Conservation (phyloP, 108 stramenopile genomes). For the Halocafeteria seosinensis region DNA sequence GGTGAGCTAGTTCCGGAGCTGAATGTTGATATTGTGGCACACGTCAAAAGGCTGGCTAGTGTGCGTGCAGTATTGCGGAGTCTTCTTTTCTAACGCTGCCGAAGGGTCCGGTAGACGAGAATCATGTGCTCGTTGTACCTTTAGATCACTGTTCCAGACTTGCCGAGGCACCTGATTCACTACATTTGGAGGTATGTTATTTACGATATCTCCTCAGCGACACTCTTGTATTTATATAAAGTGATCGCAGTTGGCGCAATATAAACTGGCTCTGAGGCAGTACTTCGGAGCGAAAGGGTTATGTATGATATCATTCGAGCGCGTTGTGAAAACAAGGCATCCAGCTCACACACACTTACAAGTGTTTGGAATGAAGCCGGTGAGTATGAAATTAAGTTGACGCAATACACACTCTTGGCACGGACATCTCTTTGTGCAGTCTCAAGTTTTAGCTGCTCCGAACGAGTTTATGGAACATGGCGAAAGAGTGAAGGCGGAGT, state of each 20-base stretch:
- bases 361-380: slow-evolving; percentile 31
- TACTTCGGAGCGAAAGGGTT: slow-evolving; percentile 28
- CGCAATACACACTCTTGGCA: slow-evolving; percentile 36
- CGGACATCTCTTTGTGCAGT: too few relatives aligned
- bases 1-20: too few relatives aligned
- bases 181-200: slow-evolving; percentile 26
- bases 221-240: too few relatives aligned
- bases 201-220: too few relatives aligned
- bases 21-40: too few relatives aligned
- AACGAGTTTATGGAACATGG: too few relatives aligned
- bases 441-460: too few relatives aligned
- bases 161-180: slow-evolving; percentile 20
- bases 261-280: slow-evolving; percentile 31
- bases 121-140: slow-evolving; percentile 62
- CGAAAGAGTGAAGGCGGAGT: too few relatives aligned
- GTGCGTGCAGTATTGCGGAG: slow-evolving; percentile 47
- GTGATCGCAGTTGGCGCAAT: too few relatives aligned
- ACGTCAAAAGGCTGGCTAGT: too few relatives aligned
- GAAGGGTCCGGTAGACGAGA: slow-evolving; percentile 54
- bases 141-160: slow-evolving; percentile 40
- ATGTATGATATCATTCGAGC: neutral
- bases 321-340: neutral
- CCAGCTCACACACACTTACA: neutral
- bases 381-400: slow-evolving; percentile 24
- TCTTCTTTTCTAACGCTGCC: slow-evolving; percentile 58